Conservation (phyloP, 2,329 filamentous ascomycete species). For the Ceratocystis diversiconidia region DNA sequence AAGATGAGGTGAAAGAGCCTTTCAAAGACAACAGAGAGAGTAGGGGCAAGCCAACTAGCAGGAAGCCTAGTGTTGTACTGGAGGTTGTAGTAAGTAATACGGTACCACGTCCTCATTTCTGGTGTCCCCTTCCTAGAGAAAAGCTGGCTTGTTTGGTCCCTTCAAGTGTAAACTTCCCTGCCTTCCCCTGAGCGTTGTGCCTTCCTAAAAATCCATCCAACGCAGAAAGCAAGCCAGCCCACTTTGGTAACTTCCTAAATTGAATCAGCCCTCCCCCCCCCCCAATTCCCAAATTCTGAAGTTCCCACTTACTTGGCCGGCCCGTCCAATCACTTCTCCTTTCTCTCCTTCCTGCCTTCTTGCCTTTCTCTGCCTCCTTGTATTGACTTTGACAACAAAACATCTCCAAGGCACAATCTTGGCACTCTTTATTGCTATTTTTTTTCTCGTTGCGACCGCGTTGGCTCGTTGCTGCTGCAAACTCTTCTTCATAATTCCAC, state of each 20-base stretch:
- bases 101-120: not conserved
- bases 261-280: not conserved
- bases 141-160: not conserved
- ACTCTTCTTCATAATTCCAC: not conserved
- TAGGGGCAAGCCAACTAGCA: not conserved
- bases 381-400: conserved; percentile 13
- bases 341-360: conserved; percentile 8
- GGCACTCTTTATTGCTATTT: not conserved
- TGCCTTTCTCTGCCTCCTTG: conserved; percentile 6
- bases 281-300: conserved; percentile 5
- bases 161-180: not conserved
- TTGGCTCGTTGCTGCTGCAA: conserved; percentile 14
- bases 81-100: not conserved
- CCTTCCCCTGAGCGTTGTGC: conserved; percentile 9
- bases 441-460: conserved; percentile 14
- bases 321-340: conserved; percentile 5
- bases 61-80: not conserved
- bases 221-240: conserved; percentile 3
- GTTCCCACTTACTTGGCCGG: conserved; percentile 6
- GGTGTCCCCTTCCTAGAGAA: not conserved
- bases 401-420: conserved; percentile 13
- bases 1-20: not conserved
- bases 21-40: not conserved
- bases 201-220: not conserved
- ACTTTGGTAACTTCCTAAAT: conserved; percentile 7